phyloP scores from a whole-genome alignment of 768 basidiomycete species.

The Agaricus sinodeliciosus region DNA sequence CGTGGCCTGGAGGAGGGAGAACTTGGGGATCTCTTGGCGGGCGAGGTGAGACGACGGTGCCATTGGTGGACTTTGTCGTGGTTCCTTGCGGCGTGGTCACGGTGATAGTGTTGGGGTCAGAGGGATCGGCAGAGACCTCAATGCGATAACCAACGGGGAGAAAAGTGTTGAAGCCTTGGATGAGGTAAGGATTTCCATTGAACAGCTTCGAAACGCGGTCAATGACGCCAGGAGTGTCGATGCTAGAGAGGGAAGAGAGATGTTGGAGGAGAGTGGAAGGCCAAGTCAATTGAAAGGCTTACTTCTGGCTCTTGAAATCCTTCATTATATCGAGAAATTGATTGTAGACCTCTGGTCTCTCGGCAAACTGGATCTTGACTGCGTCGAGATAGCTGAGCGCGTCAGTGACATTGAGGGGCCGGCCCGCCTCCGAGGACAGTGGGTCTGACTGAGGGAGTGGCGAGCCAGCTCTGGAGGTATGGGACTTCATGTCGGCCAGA shows the following conservation, averaged over 20 bases:
- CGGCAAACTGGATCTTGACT: constrained; percentile 86
- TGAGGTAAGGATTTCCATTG: constrained; percentile 82
- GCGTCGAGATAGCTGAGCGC: constrained; percentile 91
- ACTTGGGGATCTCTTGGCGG: constrained; percentile 22
- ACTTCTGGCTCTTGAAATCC: constrained; percentile 96
- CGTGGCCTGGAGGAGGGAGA: constrained; percentile 23
- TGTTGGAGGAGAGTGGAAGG: constrained; percentile 14
- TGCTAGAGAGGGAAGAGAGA: constrained; percentile 38
- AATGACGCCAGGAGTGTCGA: constrained; percentile 97
- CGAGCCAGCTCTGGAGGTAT: constrained; percentile 28
- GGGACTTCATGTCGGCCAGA: constrained; percentile 19
- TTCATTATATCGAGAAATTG: constrained; percentile 97
- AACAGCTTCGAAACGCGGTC: constrained; percentile 91
- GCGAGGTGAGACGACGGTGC: constrained; percentile 20
- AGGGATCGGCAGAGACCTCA: constrained; percentile 69
- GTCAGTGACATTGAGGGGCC: constrained; percentile 88
- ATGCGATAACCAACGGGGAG: constrained; percentile 92
- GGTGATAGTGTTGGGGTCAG: constrained; percentile 66
- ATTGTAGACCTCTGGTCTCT: constrained; percentile 92
- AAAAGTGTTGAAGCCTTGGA: constrained; percentile 98
- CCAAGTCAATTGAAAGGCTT: constrained; percentile 24
- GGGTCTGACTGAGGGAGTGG: constrained; percentile 32
- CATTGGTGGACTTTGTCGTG: constrained; percentile 56
- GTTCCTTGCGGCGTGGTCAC: constrained; percentile 78
- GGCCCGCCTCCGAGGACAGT: constrained; percentile 25